Conservation (phyloP, 306 rosid genomes). For the Abrus precatorius region DNA sequence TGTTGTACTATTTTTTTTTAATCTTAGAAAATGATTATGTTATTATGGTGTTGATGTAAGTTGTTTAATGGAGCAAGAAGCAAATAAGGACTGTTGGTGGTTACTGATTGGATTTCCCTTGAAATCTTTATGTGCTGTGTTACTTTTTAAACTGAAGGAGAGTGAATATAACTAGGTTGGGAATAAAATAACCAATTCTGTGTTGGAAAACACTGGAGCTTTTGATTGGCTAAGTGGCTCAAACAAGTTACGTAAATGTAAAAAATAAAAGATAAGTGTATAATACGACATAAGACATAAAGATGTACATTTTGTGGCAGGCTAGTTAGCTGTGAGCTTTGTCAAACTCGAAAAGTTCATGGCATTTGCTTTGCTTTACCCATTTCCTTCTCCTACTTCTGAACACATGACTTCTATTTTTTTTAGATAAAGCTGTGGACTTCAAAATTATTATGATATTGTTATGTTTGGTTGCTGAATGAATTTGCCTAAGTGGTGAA, state of each 20-base stretch:
- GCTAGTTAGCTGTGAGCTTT: constrained; percentile 32
- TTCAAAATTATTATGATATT: constrained; percentile 18
- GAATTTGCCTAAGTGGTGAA: constrained; percentile 26
- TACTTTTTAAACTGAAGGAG: too few species aligned
- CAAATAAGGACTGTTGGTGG: not conserved
- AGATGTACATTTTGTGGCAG: not conserved
- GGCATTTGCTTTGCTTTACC: not conserved
- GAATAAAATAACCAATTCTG: too few species aligned
- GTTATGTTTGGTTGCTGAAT: constrained; percentile 24
- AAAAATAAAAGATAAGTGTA: too few species aligned
- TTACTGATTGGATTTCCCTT: not conserved
- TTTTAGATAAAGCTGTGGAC: not conserved
- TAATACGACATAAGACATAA: not conserved
- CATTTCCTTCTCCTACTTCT: constrained; percentile 6
- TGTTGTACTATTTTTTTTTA: not conserved
- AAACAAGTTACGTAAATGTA: too few species aligned
- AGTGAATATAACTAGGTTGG: too few species aligned
- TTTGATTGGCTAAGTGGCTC: too few species aligned
- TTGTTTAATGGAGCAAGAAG: constrained; percentile 23
- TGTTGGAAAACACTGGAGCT: too few species aligned
- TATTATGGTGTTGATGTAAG: not conserved
- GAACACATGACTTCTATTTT: not conserved
- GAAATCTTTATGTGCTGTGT: not conserved
- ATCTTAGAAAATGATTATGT: not conserved
- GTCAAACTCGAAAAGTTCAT: constrained; percentile 33